These are phyloP conservation scores for Diacronema lutheri DNA, from an alignment of 78 protist genomes.

Conservation along the genomic window DNA sequence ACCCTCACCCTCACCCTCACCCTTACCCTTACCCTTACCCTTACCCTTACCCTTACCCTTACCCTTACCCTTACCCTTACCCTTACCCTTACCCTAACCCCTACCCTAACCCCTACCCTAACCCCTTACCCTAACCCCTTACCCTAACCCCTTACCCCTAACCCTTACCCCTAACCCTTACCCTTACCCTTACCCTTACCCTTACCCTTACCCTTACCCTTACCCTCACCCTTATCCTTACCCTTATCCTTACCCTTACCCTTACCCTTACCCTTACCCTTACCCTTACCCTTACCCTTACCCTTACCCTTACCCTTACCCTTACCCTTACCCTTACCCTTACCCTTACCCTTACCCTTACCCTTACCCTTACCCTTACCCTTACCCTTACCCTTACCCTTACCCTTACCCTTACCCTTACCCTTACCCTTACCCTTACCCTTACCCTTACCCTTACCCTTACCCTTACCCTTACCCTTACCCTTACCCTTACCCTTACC, in stretches of 20 bases:
- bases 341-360: background rate
- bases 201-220: background rate
- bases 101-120: too few relatives aligned
- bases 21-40: too few relatives aligned
- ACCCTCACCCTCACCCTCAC: too few relatives aligned
- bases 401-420: conserved; percentile 12
- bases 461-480: conserved; percentile 19
- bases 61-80: too few relatives aligned
- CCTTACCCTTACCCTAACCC: too few relatives aligned
- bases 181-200: background rate
- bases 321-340: background rate
- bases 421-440: conserved; percentile 22
- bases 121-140: too few relatives aligned
- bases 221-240: too few relatives aligned
- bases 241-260: too few relatives aligned
- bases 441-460: conserved; percentile 20
- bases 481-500: conserved; percentile 21
- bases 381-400: conserved; percentile 15
- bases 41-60: too few relatives aligned
- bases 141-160: too few relatives aligned
- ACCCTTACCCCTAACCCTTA: too few relatives aligned
- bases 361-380: conserved; percentile 15
- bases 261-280: background rate
- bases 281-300: background rate
- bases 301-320: background rate